Percentiles rank a stretch among this genome's conserved stretches.
Evolutionary conservation across 2,329 filamentous ascomycete genomes (phyloP).

Genomic region (Madurella fahalii): DNA sequence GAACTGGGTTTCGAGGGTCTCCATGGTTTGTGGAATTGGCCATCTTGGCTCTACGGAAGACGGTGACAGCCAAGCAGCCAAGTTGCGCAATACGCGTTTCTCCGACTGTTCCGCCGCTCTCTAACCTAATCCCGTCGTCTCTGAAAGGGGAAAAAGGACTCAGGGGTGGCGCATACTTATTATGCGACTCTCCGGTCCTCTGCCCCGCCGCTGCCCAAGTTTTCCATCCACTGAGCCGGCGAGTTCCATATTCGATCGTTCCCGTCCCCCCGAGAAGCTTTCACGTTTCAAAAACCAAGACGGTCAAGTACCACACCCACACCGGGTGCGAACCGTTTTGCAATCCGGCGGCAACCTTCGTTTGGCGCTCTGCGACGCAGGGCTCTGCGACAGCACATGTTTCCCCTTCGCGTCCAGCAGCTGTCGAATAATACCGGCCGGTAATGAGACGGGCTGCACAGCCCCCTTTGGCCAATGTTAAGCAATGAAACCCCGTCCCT

Average conservation of each 20-base stretch:
- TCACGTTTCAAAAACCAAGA: no score
- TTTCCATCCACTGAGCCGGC: no score
- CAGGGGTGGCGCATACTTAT: conserved; percentile 12
- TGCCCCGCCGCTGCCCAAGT: background rate
- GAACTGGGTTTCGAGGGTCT: background rate
- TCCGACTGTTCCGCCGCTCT: background rate
- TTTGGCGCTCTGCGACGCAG: no score
- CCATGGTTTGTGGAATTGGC: background rate
- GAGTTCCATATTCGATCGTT: no score
- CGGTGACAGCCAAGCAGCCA: background rate
- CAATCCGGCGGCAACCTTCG: no score
- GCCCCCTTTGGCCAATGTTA: background rate
- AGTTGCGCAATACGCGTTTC: background rate
- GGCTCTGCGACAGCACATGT: conserved; percentile 7
- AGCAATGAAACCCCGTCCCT: conserved; percentile 5
- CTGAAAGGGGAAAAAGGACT: background rate
- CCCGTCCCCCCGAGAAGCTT: no score
- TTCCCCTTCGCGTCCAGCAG: background rate
- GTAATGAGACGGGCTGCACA: conserved; percentile 7
- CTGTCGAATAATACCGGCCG: background rate
- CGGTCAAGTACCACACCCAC: no score
- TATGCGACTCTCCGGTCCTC: background rate
- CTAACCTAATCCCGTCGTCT: background rate
- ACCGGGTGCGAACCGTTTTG: no score
- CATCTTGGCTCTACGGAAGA: conserved; percentile 1